A percentile compares a stretch with the other conserved stretches of the same genome.
Evolutionary conservation across 257 asterid species (phyloP).

Genomic region (Buddleja alternifolia): DNA sequence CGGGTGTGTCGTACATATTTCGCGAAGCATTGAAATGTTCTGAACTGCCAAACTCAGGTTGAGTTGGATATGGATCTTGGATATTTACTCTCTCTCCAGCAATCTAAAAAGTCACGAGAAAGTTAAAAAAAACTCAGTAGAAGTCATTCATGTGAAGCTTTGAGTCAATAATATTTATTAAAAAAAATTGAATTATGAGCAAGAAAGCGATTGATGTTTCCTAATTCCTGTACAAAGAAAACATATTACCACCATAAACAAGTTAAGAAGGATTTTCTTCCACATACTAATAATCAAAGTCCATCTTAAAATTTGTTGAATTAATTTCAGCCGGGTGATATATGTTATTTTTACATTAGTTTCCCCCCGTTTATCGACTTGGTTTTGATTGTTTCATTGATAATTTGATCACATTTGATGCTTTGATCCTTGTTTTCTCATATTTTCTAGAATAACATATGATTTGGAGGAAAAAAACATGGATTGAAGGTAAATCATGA

Average conservation of each 20-base stretch:
- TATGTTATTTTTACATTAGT: no score
- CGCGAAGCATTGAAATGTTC: constrained; percentile 48
- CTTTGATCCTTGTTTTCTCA: no score
- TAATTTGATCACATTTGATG: no score
- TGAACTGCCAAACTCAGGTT: constrained; percentile 41
- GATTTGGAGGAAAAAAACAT: no score
- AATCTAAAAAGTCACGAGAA: constrained; percentile 34
- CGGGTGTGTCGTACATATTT: constrained; percentile 38
- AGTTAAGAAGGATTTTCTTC: neutral
- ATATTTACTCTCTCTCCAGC: constrained; percentile 46
- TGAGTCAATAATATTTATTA: neutral
- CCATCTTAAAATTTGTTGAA: neutral
- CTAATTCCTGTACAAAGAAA: neutral
- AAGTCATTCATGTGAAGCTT: neutral
- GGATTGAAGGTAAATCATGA: no score
- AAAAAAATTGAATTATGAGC: neutral
- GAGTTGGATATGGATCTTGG: constrained; percentile 47
- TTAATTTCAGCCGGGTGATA: neutral
- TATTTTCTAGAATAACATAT: no score
- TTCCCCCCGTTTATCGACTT: no score
- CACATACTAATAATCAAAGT: neutral
- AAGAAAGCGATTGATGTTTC: neutral
- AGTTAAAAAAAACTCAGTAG: neutral
- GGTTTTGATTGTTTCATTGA: no score
- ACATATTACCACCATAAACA: neutral